Evolutionary conservation across 164 flowering plant genomes (phyloP), one percentile per base, ranked within the genome.

Genomic region (Magnolia sinica): DNA sequence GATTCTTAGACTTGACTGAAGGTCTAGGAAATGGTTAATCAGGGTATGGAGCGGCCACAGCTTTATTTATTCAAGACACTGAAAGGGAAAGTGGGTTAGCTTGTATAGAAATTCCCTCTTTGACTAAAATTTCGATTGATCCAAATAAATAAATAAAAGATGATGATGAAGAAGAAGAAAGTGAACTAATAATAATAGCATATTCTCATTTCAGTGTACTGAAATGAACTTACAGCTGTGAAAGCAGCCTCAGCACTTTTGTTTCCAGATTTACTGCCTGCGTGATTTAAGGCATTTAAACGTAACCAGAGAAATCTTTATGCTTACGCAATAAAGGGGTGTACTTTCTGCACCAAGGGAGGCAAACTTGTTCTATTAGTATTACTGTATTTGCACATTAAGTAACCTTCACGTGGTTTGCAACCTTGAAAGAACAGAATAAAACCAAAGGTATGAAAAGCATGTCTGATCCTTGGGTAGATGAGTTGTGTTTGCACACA

Each of bases 211-310:
- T 37, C 45, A 37, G 45, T 37, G 45, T 37, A 37, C 45, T 37
- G 45, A 75, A 45, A 64, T 72, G 50, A 82, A 94, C 98, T 91
- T 92, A 96, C 99, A 69, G 99, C 98, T 13, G 95, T 92, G 81
- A 96, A 76, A 50, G 99, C 99, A 80, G 93, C 87, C 84, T 96
- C 98, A 19, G 99, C 78, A 61, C 98, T 98, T 83, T 96, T 96
- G 83, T 94, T 96, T 73, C 99, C 99, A 71, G 93, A 73, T 82
- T 96, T 92, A 51, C 99, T 98, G 76, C 98, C 99, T 71, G 95
- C 92, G 63, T 98, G 87, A 70, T 96, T 89, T 50, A 96, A 49
- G 79, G 99, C 99, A 97, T 95, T 87, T 81, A 85, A 1, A 29
- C 27, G 64, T 49, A 70, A 79, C 20, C 71, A 74, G 70, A 63